phyloP scores from a whole-genome alignment of 2,329 filamentous ascomycete genomes.

The Diplodia intermedia region DNA sequence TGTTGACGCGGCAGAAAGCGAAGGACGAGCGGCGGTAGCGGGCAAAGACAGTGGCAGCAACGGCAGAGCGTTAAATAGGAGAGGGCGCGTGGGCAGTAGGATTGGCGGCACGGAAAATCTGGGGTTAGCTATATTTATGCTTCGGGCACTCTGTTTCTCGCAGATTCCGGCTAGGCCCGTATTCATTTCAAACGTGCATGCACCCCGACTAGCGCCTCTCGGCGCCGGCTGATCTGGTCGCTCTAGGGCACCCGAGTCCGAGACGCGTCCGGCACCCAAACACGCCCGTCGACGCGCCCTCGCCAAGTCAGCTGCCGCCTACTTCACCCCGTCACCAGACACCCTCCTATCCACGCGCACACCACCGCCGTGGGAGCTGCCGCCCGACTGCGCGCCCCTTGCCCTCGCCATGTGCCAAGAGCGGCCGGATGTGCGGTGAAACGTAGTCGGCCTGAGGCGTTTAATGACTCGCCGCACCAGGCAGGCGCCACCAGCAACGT shows the following conservation, averaged over 20 bases:
- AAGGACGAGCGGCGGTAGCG: conserved; percentile 24
- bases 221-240: conserved; percentile 24
- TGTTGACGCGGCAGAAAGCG: conserved; percentile 35
- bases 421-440: conserved; percentile 21
- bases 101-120: conserved; percentile 22
- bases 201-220: conserved; percentile 16
- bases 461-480: conserved; percentile 27
- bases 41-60: conserved; percentile 18
- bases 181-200: conserved; percentile 27
- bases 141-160: conserved; percentile 26
- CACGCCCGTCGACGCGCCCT: conserved; percentile 6
- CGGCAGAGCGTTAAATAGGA: conserved; percentile 34
- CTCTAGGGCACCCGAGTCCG: conserved; percentile 4
- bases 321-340: background rate
- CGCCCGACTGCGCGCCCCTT: background rate
- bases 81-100: conserved; percentile 35
- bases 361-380: background rate
- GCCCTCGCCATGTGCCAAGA: conserved; percentile 14
- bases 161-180: conserved; percentile 29
- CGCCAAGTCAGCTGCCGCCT: conserved; percentile 24
- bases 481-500: conserved; percentile 19
- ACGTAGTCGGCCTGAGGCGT: conserved; percentile 22
- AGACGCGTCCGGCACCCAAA: conserved; percentile 8
- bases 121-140: conserved; percentile 36
- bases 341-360: background rate